These are phyloP conservation scores for Medakamo hakoo DNA, from an alignment of 139 green algal genomes.

Conservation along the genomic window DNA sequence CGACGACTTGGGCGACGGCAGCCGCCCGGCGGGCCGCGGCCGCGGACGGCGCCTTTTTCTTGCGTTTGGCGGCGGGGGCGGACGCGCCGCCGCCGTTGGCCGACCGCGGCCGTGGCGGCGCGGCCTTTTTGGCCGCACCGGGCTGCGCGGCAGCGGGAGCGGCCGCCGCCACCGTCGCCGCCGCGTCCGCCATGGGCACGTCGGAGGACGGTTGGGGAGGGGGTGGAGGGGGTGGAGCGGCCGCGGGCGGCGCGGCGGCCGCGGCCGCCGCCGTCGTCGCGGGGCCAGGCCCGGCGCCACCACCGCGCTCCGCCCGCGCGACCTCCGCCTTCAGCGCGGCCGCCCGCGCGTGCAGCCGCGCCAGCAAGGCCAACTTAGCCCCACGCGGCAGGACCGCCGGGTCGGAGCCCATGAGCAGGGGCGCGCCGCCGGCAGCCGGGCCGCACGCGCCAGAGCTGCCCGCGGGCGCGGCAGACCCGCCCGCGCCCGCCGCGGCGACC, in stretches of 20 bases:
- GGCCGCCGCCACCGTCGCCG: not conserved
- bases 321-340: slow-evolving; percentile 3
- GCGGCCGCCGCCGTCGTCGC: not conserved
- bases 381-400: slow-evolving; percentile 12
- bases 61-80: not conserved
- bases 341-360: slow-evolving; percentile 26
- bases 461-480: not conserved
- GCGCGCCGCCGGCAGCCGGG: not conserved
- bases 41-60: not conserved
- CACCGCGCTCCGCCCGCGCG: not conserved
- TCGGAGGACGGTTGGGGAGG: too few species aligned
- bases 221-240: too few species aligned
- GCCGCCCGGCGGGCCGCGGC: slow-evolving; percentile 4
- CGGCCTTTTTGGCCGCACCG: not conserved
- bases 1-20: slow-evolving; percentile 11
- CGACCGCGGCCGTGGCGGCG: not conserved
- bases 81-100: not conserved
- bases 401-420: slow-evolving; percentile 9
- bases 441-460: not conserved
- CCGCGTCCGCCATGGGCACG: slow-evolving; percentile 2
- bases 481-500: not conserved
- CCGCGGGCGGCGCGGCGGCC: not conserved
- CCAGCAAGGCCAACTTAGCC: slow-evolving; percentile 35
- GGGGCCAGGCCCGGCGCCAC: not conserved
- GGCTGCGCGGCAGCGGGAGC: slow-evolving; percentile 1